Percentiles rank a stretch among this genome's conserved stretches.
These are phyloP conservation scores for Magnolia kwangsiensis DNA, from an alignment of 164 flowering plant genomes.

Conservation along the genomic window DNA sequence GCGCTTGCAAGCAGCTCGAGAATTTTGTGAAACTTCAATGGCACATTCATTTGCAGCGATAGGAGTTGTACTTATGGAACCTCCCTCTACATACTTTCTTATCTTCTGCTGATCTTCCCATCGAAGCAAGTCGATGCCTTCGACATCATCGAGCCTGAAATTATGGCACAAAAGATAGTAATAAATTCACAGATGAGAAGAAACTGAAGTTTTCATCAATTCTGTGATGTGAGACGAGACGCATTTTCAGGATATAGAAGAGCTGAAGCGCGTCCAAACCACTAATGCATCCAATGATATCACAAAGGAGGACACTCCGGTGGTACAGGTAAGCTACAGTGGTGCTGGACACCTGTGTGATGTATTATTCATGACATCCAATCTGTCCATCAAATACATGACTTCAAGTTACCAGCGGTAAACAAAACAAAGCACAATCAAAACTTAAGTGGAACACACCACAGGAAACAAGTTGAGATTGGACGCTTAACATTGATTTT, in stretches of 20 bases:
- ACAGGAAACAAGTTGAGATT: too few relatives aligned
- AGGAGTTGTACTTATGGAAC: constrained; percentile 19
- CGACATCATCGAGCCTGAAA: constrained; percentile 79
- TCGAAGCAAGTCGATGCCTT: constrained; percentile 78
- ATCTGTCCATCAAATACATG: too few relatives aligned
- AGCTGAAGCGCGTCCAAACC: not conserved
- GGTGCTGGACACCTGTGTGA: too few relatives aligned
- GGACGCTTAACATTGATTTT: too few relatives aligned
- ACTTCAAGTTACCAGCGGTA: too few relatives aligned
- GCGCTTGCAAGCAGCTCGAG: constrained; percentile 77
- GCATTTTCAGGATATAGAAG: not conserved
- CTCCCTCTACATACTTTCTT: constrained; percentile 56
- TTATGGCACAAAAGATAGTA: constrained; percentile 1
- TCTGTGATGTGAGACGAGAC: not conserved
- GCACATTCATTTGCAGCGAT: constrained; percentile 34
- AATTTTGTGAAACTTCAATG: constrained; percentile 73
- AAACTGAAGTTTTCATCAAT: not conserved
- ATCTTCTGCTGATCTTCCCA: constrained; percentile 96
- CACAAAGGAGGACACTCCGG: too few relatives aligned
- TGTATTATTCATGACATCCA: too few relatives aligned
- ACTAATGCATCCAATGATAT: too few relatives aligned
- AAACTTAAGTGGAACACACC: too few relatives aligned
- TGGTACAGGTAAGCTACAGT: too few relatives aligned
- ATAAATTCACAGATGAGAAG: not conserved
- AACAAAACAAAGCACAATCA: too few relatives aligned